Conservation (phyloP, 2,329 filamentous ascomycete genomes). For the Epicoccum nigrum region DNA sequence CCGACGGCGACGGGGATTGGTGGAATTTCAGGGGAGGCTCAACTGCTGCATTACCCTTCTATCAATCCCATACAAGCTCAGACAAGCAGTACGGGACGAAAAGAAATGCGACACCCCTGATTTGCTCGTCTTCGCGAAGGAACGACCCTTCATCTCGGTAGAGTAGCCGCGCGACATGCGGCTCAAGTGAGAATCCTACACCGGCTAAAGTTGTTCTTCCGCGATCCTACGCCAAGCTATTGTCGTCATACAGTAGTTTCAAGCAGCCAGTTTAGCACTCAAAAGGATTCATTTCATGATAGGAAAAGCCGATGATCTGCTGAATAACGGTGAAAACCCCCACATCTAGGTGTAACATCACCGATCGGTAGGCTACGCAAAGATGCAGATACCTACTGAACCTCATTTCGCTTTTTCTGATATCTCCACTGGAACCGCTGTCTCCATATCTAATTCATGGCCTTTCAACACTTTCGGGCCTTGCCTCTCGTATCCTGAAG, state of each 20-base stretch:
- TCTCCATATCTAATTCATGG: neutral
- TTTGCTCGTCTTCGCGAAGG: slow-evolving; percentile 6
- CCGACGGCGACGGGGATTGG: slow-evolving; percentile 11
- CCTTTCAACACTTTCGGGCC: neutral
- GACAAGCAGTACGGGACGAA: slow-evolving; percentile 2
- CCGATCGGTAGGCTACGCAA: too few relatives aligned
- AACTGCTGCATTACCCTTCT: slow-evolving; percentile 12
- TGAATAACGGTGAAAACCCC: too few relatives aligned
- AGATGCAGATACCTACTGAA: too few relatives aligned
- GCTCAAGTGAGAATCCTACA: slow-evolving; percentile 9
- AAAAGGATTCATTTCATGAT: too few relatives aligned
- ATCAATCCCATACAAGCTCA: slow-evolving; percentile 16
- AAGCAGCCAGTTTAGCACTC: too few relatives aligned
- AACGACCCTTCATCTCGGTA: slow-evolving; percentile 11
- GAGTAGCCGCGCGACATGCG: slow-evolving; percentile 10
- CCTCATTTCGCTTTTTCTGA: too few relatives aligned
- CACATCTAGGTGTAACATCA: too few relatives aligned
- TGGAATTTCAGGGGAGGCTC: slow-evolving; percentile 11
- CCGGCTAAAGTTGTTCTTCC: too few relatives aligned
- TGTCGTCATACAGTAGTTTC: too few relatives aligned
- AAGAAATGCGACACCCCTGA: slow-evolving; percentile 4
- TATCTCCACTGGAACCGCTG: too few relatives aligned
- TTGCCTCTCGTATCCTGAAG: neutral
- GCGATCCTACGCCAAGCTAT: too few relatives aligned
- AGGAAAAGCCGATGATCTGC: too few relatives aligned